Evolutionary conservation across 805 yeast genomes (phyloP).

Genomic region (Ogataea chonburiensis): DNA sequence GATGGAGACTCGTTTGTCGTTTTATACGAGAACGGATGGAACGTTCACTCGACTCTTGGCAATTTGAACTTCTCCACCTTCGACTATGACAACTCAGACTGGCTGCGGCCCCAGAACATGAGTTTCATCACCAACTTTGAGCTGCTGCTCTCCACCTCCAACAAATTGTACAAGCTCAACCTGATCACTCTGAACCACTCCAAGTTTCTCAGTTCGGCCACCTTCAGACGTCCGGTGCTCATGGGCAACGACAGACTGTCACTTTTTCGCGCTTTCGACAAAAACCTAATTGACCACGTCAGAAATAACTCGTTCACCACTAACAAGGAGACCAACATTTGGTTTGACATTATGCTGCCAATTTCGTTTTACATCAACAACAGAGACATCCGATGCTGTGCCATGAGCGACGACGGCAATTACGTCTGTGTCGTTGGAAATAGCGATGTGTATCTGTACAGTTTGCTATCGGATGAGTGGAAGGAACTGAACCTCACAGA

Average conservation of each 20-base stretch:
- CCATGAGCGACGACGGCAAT: conserved; percentile 48
- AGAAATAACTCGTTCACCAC: conserved; percentile 25
- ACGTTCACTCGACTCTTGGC: conserved; percentile 46
- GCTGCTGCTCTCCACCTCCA: conserved; percentile 32
- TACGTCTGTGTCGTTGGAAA: conserved; percentile 51
- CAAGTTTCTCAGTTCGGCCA: conserved; percentile 22
- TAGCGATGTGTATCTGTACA: conserved; percentile 44
- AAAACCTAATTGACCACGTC: conserved; percentile 37
- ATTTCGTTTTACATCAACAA: conserved; percentile 43
- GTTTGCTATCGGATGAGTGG: conserved; percentile 44
- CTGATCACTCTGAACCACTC: conserved; percentile 28
- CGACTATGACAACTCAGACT: conserved; percentile 31
- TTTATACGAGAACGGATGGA: conserved; percentile 44
- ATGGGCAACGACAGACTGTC: conserved; percentile 39
- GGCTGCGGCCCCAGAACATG: conserved; percentile 20
- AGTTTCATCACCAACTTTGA: conserved; percentile 33
- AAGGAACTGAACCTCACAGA: conserved; percentile 39
- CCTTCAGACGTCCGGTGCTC: conserved; percentile 41
- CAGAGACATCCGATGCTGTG: conserved; percentile 41
- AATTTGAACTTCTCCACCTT: conserved; percentile 42
- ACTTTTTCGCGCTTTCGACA: conserved; percentile 48
- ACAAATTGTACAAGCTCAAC: conserved; percentile 31
- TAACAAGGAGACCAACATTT: conserved; percentile 41
- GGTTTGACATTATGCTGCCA: conserved; percentile 49
- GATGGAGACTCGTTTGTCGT: conserved; percentile 30